Percentiles rank a stretch among this genome's conserved stretches.
phyloP scores from a whole-genome alignment of 2,329 filamentous ascomycete species.

The Helicocarpus griseus region DNA sequence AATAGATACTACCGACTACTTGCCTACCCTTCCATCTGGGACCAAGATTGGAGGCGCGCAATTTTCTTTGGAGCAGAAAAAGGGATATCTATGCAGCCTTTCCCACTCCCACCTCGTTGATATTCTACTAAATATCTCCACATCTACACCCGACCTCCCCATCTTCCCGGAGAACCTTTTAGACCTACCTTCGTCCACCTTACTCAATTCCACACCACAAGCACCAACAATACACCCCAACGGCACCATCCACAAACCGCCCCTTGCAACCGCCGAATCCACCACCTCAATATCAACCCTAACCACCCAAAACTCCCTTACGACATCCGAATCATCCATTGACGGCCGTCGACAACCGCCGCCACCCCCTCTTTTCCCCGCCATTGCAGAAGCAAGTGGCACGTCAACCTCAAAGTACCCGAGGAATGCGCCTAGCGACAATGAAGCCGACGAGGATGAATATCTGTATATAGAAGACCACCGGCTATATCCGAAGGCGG shows the following conservation, averaged over 20 bases:
- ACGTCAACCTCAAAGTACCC: neutral
- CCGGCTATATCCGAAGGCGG: conserved; percentile 53
- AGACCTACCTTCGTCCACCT: conserved; percentile 10
- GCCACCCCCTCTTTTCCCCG: conserved; percentile 4
- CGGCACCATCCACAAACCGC: conserved; percentile 10
- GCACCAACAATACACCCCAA: conserved; percentile 6
- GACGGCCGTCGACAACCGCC: conserved; percentile 11
- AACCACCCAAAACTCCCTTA: conserved; percentile 2
- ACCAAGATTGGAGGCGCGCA: conserved; percentile 21
- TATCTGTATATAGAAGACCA: conserved; percentile 47
- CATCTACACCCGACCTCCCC: conserved; percentile 54
- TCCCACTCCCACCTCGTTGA: conserved; percentile 53
- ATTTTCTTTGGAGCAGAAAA: conserved; percentile 41
- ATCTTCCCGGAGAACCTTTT: conserved; percentile 45
- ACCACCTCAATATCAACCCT: conserved; percentile 3
- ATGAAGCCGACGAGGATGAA: conserved; percentile 25
- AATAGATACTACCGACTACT: conserved; percentile 19
- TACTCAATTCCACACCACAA: conserved; percentile 3
- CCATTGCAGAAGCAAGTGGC: neutral
- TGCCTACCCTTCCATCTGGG: conserved; percentile 13
- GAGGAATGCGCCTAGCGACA: conserved; percentile 3
- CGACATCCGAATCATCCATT: conserved; percentile 1
- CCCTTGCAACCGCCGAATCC: conserved; percentile 8
- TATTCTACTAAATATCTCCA: conserved; percentile 53
- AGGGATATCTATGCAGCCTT: conserved; percentile 52